A percentile compares a stretch with the other conserved stretches of the same genome.
Evolutionary conservation across 225 moss, liverwort and hornwort species (phyloP).

Genomic region (Straminergon stramineum): DNA sequence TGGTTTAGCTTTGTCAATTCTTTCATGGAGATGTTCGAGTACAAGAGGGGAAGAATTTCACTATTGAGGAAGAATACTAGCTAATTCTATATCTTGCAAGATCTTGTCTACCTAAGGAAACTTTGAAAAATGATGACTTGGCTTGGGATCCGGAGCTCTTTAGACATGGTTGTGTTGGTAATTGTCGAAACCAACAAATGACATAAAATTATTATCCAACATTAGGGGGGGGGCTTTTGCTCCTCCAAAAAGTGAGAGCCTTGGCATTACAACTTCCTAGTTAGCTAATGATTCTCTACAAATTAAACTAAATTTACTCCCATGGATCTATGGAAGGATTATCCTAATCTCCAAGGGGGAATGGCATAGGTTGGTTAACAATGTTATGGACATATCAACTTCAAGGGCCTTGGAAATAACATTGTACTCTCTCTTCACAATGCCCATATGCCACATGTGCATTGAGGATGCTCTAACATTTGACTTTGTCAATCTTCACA

Average conservation of each 20-base stretch:
- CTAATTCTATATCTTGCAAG: background rate
- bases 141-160: rapidly evolving
- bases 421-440: background rate
- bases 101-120: background rate
- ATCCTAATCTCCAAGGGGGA: too few species aligned
- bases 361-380: too few species aligned
- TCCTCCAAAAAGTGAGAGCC: rapidly evolving
- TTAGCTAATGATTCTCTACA: too few species aligned
- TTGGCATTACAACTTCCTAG: rapidly evolving
- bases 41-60: background rate
- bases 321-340: rapidly evolving
- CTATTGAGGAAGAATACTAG: rapidly evolving
- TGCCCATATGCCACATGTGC: background rate
- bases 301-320: too few species aligned
- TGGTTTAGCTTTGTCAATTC: background rate
- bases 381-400: background rate
- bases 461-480: background rate
- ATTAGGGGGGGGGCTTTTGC: rapidly evolving
- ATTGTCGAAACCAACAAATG: rapidly evolving
- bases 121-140: background rate
- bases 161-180: rapidly evolving
- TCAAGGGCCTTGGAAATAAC: background rate
- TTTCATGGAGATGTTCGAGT: background rate
- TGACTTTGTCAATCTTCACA: background rate
- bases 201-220: background rate